Conservation (phyloP, 2,329 filamentous ascomycete genomes). For the Fusarium sp. region DNA sequence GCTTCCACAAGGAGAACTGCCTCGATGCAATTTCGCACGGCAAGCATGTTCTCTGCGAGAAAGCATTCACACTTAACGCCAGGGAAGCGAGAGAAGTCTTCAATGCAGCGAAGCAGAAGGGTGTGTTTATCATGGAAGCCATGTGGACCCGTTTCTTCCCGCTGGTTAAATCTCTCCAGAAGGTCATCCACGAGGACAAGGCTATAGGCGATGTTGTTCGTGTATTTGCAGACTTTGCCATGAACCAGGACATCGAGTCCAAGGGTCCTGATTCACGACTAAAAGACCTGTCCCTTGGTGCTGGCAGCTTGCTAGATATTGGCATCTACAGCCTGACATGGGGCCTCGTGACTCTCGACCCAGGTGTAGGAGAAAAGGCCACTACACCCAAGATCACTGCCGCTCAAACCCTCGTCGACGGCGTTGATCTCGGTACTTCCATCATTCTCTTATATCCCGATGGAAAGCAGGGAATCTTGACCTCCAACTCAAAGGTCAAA, state of each 20-base stretch:
- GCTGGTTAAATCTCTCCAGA: conserved; percentile 50
- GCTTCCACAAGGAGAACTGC: conserved; percentile 57
- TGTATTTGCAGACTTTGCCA: conserved; percentile 55
- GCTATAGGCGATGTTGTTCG: conserved; percentile 54
- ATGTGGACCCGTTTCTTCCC: conserved; percentile 60
- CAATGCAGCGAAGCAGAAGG: conserved; percentile 52
- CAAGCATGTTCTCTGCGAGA: conserved; percentile 60
- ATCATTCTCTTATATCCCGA: conserved; percentile 55
- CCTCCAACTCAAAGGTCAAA: conserved; percentile 50
- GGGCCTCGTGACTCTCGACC: conserved; percentile 52
- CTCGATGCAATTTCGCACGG: conserved; percentile 57
- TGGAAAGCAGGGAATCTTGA: conserved; percentile 56
- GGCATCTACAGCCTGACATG: conserved; percentile 59
- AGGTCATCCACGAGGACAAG: conserved; percentile 54
- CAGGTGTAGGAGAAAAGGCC: conserved; percentile 42
- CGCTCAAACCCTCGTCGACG: conserved; percentile 51
- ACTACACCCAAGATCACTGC: conserved; percentile 52
- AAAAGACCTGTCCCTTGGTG: conserved; percentile 55
- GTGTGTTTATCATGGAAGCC: conserved; percentile 59
- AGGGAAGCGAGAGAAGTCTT: conserved; percentile 55
- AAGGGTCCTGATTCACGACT: conserved; percentile 49
- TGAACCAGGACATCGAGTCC: conserved; percentile 51
- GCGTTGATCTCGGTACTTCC: conserved; percentile 51
- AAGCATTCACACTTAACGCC: conserved; percentile 57
- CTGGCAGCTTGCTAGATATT: conserved; percentile 57